These are phyloP conservation scores for Aspergillus transmontanensis DNA, from an alignment of 2,329 filamentous ascomycete genomes.

Conservation along the genomic window DNA sequence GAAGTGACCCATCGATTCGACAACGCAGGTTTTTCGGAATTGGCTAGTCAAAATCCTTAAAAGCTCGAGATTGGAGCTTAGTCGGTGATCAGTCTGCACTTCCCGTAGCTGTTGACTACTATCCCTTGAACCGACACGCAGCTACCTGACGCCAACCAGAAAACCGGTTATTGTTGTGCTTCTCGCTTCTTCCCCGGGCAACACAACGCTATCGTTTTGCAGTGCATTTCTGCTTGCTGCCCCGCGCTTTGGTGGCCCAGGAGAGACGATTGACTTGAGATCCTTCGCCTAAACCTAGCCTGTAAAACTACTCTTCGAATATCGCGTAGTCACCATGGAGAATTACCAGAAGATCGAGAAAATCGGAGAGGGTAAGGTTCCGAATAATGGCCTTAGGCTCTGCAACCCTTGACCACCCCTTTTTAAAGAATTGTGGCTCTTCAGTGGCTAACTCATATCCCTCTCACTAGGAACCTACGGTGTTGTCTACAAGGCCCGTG, in stretches of 20 bases:
- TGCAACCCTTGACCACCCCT: background rate
- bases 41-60: conserved; percentile 2
- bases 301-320: background rate
- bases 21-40: conserved; percentile 1
- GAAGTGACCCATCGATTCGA: conserved; percentile 50
- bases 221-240: conserved; percentile 17
- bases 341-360: conserved; percentile 97
- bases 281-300: background rate
- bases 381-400: background rate
- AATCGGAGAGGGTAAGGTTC: conserved; percentile 80
- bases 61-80: conserved; percentile 4
- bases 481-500: conserved; percentile 91
- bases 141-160: conserved; percentile 14
- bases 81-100: background rate
- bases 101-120: background rate
- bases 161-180: conserved; percentile 17
- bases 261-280: conserved; percentile 7
- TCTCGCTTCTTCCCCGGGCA: conserved; percentile 23
- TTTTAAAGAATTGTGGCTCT: background rate
- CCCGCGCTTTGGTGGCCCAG: conserved; percentile 17
- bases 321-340: conserved; percentile 64
- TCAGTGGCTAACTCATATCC: background rate
- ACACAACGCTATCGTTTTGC: conserved; percentile 20
- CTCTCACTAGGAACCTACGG: conserved; percentile 77
- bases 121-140: conserved; percentile 13